Conservation (phyloP, 768 basidiomycete genomes). For the Porphyrellus cyaneotinctus region DNA sequence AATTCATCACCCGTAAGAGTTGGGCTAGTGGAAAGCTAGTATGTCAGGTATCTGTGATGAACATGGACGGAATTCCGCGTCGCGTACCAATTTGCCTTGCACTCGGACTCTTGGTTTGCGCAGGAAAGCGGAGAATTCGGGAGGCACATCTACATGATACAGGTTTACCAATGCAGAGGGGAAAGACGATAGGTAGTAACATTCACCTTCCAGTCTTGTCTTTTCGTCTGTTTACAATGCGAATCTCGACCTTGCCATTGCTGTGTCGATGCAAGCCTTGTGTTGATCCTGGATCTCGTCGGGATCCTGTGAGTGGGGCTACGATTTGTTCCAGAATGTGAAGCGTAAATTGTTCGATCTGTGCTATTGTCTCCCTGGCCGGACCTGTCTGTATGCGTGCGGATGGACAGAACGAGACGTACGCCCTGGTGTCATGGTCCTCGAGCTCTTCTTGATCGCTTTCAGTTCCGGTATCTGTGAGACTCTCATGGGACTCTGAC, state of each 20-base stretch:
- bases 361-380: slow-evolving; percentile 22
- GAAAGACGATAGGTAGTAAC: neutral
- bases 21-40: slow-evolving; percentile 50
- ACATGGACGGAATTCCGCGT: neutral
- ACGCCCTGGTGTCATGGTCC: slow-evolving; percentile 1
- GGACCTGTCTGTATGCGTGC: slow-evolving; percentile 2
- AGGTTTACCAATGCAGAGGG: slow-evolving; percentile 3
- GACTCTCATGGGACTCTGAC: neutral
- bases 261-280: neutral
- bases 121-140: slow-evolving; percentile 37
- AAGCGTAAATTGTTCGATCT: slow-evolving; percentile 30
- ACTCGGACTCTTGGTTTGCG: slow-evolving; percentile 34
- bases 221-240: slow-evolving; percentile 36
- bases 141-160: slow-evolving; percentile 7
- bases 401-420: neutral
- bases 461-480: neutral
- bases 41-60: neutral
- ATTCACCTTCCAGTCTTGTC: slow-evolving; percentile 27
- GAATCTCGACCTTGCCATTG: slow-evolving; percentile 31
- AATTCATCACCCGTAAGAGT: slow-evolving; percentile 59
- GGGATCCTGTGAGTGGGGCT: slow-evolving; percentile 8
- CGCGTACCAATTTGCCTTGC: slow-evolving; percentile 40
- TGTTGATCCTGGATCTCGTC: neutral
- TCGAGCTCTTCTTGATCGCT: slow-evolving; percentile 13
- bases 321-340: slow-evolving; percentile 32